Conservation (phyloP, 805 yeast genomes). For the Monosporozyma yasuniensis region DNA sequence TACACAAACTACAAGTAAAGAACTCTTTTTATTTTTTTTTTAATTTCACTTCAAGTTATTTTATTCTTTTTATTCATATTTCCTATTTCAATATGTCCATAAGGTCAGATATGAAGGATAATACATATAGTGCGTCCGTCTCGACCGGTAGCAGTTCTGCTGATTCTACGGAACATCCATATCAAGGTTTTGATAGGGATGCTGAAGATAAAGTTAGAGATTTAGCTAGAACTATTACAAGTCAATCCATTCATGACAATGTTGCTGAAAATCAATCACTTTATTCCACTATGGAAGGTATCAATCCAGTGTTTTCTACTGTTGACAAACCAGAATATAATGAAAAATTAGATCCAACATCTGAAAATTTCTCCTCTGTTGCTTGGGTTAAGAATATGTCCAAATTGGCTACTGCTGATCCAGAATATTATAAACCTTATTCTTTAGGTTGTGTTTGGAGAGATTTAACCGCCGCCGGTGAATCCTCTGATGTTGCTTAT, state of each 20-base stretch:
- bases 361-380: slow-evolving; percentile 49
- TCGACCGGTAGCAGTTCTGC: neutral
- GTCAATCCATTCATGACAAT: slow-evolving; percentile 2
- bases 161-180: slow-evolving; percentile 2
- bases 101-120: slow-evolving; percentile 2
- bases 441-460: slow-evolving; percentile 52
- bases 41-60: neutral
- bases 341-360: slow-evolving; percentile 47
- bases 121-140: neutral
- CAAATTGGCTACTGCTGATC: slow-evolving; percentile 43
- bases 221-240: slow-evolving; percentile 35
- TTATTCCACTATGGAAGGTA: slow-evolving; percentile 13
- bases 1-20: neutral
- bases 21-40: neutral
- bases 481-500: slow-evolving; percentile 59
- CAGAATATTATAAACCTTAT: slow-evolving; percentile 55
- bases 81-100: neutral
- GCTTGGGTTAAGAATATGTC: slow-evolving; percentile 62
- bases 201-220: slow-evolving; percentile 31
- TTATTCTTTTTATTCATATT: neutral
- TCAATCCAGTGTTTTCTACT: slow-evolving; percentile 21
- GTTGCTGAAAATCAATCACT: slow-evolving; percentile 9
- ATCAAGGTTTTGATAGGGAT: slow-evolving; percentile 31
- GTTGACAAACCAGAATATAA: slow-evolving; percentile 21
- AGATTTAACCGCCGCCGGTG: slow-evolving; percentile 52